phyloP scores from a whole-genome alignment of 441 rosid genomes.

The Adansonia gregorii region DNA sequence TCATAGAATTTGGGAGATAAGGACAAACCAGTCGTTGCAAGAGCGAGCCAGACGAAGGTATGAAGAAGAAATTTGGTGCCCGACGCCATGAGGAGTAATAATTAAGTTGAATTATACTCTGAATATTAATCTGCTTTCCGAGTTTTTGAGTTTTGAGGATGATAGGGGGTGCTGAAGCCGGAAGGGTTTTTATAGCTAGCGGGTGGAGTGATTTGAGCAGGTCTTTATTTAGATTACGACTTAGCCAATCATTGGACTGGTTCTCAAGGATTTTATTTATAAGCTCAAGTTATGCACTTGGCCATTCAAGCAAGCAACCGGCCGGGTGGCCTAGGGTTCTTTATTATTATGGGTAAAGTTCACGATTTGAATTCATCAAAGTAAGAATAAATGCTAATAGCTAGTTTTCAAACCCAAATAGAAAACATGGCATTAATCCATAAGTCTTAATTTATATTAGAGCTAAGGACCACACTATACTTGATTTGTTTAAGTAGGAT shows the following conservation, averaged over 20 bases:
- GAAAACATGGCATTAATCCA: no score
- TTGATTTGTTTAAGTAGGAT: no score
- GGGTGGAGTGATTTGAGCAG: not conserved
- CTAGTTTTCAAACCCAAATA: not conserved
- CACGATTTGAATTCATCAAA: not conserved
- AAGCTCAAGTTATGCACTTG: not conserved
- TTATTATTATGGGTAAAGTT: not conserved
- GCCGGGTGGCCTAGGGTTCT: not conserved
- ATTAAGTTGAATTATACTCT: no score
- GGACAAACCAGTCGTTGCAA: constrained; percentile 28
- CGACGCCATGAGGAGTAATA: not conserved
- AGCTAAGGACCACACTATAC: no score
- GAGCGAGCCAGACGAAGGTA: constrained; percentile 9
- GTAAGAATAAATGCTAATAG: not conserved
- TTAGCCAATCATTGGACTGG: constrained; percentile 2
- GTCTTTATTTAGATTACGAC: not conserved
- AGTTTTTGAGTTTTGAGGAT: not conserved
- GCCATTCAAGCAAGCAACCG: not conserved
- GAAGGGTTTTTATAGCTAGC: not conserved
- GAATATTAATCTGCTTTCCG: not conserved
- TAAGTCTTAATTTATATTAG: no score
- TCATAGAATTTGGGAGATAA: constrained; percentile 45
- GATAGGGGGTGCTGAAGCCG: not conserved
- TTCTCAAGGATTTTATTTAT: not conserved
- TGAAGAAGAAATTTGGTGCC: not conserved